Evolutionary conservation across 805 yeast genomes (phyloP), one percentile per base, ranked within the genome.

Genomic region (Ogataea wickerhamii): DNA sequence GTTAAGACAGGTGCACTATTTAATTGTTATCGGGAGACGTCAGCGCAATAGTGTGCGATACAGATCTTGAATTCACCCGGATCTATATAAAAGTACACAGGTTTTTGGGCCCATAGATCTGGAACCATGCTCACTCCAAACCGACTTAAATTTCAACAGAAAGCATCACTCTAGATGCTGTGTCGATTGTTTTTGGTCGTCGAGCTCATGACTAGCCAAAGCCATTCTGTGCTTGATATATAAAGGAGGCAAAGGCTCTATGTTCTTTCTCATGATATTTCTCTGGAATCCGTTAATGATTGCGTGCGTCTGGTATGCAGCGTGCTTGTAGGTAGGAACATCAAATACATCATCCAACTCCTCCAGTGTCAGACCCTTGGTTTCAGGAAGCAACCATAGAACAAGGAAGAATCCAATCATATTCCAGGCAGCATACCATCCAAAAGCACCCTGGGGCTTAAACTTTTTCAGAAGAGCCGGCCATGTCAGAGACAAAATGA

Each of bases 351-450:
- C 79, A 55, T 83, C 91, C 55, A 83, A 69, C 60, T 83, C 87
- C 62, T 84, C 93, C 51, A 83, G 71, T 0, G 89, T 80, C 46
- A 79, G 71, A 25, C 78, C 79, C 63, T 76, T 77, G 2, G 89
- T 82, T 56, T 82, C 89, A 4, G 88, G 84, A 44, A 82, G 64
- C 57, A 81, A 67, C 72, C 83, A 79, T 37, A 85, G 71, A 6
- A 83, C 85, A 52, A 85, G 51, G 64, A 78, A 77, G 68, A 79
- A 80, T 0, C 85, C 86, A 39, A 78, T 66, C 38, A 78, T 51
- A 59, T 86, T 86, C 89, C 91, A 82, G 12, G 82, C 95, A 1
- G 93, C 95, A 53, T 85, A 87, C 73, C 80, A 87, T 12, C 93
- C 88, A 56, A 84, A 87, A 3, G 94, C 94, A 60, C 96, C 95